Base-by-base conservation (phyloP, 2,329 filamentous ascomycete species). In the Pseudocercospora cruenta region DNA sequence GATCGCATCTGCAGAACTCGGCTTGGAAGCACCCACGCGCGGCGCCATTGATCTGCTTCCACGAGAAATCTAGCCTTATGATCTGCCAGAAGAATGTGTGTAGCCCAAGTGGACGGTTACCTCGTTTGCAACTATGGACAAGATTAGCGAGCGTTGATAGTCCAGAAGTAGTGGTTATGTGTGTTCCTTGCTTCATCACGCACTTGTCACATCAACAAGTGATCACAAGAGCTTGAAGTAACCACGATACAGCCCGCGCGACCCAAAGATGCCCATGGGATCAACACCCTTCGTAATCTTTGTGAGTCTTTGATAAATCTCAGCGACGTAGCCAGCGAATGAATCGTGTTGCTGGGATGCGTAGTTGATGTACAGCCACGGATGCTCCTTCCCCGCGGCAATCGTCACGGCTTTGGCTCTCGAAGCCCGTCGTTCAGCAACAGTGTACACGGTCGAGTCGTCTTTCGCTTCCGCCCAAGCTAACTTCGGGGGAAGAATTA, bases 281-380 rank as follows among this genome's bases (percentile, higher is more conserved):
- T 51, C 58, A 16, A 61, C 58, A 3, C 7, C 43, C n/a, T 36
- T 49, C 43, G 45, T 21, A 9, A 61, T 51, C 14, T 21, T 12
- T 33, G 16, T 49, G 43, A 33, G 33, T 8, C 58, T 22, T 21
- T 21, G 16, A 45, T 12, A 33, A 26, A 28, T 60, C 33, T 45
- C 43, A 14, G 51, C 43, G 5, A 24, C 58, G 49, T 61, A 61
- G 3, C 58, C 45, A 31, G 58, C 39, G 33, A 61, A 61, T 4
- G 26, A 21, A 8, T 51, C 58, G 10, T 61, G 39, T 16, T 43
- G 39, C 26, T 49, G 58, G 1, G 22, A 43, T 21, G 39, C 21
- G 51, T 61, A 51, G 22, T 53, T 61, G 21, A 61, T 51, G 19
- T 61, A 51, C 21, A 51, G 10, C 47, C 47, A 51, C 3, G 39